Evolutionary conservation across 2,329 filamentous ascomycete genomes (phyloP), one percentile per base, ranked within the genome.

Genomic region (Neopestalotiopsis clavispora): DNA sequence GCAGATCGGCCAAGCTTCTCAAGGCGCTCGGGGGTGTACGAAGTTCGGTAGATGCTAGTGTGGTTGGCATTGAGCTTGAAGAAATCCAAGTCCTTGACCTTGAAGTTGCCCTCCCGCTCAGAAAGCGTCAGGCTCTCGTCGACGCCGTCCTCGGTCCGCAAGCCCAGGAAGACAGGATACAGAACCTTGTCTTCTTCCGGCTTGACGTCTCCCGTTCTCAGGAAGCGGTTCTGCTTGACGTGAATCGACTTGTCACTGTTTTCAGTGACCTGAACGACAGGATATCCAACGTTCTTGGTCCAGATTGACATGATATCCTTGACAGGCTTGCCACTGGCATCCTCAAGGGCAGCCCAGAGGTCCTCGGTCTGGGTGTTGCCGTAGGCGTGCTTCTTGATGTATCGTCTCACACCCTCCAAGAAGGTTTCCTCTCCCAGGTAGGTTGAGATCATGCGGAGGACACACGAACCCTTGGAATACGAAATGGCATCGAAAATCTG

Each of bases 401-500:
- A 98, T 68, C 89, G 89, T 65, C 94, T 90, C 67, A 98, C 92
- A 77, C 95, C 95, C 79, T 98, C 93, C 78, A 98, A 90, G 86
- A 98, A 98, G 20, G 89, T 86, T 58, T 98, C 94, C 80, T 98
- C 95, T 65, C 95, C 95, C 30, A 98, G 86, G 76, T 97, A 97
- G 73, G 94, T 97, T 23, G 95, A 97, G 73, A 98, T 95, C 95
- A 98, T 98, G 78, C 95, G 93, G 70, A 98, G 87, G 42, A 98
- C 95, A 75, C 94, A 97, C 12, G 95, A 98, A 20, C 95, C 95
- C 84, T 98, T 98, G 68, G 94, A 95, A 83, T 98, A 98, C 1
- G 95, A 98, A 73, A 98, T 98, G 71, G 94, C 94, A 78, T 98
- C 95, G 75, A 98, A 98, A 74, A 98, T 98, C 83, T 98, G 95